Percentiles rank a stretch among this genome's conserved stretches.
These are phyloP conservation scores for Suillus americanus DNA, from an alignment of 768 basidiomycete genomes.

Conservation along the genomic window DNA sequence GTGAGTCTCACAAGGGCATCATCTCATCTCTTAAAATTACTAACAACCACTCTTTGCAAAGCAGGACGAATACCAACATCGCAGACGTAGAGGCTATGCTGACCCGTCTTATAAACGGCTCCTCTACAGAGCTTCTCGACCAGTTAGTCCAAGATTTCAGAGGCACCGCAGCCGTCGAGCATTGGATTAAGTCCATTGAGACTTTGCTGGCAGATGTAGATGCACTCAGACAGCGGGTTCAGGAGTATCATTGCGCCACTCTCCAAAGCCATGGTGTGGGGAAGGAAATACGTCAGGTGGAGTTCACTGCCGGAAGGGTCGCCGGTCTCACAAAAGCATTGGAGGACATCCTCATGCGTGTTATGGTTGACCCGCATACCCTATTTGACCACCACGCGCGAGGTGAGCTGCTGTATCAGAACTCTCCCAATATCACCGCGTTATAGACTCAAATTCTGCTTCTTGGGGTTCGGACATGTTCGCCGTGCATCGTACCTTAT, in stretches of 20 bases:
- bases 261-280: background rate
- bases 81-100: background rate
- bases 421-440: background rate
- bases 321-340: background rate
- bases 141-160: constrained; percentile 16
- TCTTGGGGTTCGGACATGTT: too few relatives aligned
- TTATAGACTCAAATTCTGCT: background rate
- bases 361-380: background rate
- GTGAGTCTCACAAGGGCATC: too few relatives aligned
- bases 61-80: background rate
- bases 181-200: background rate
- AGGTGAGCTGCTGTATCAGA: background rate
- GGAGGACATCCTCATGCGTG: background rate
- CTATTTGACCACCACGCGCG: background rate
- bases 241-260: background rate
- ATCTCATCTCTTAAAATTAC: too few relatives aligned
- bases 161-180: constrained; percentile 17
- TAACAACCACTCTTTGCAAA: too few relatives aligned
- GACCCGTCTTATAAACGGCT: background rate
- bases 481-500: too few relatives aligned
- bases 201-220: background rate
- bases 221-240: background rate
- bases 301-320: background rate
- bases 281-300: background rate
- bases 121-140: background rate